phyloP scores from a whole-genome alignment of 2,329 filamentous ascomycete genomes.

The Penicillium sp. region DNA sequence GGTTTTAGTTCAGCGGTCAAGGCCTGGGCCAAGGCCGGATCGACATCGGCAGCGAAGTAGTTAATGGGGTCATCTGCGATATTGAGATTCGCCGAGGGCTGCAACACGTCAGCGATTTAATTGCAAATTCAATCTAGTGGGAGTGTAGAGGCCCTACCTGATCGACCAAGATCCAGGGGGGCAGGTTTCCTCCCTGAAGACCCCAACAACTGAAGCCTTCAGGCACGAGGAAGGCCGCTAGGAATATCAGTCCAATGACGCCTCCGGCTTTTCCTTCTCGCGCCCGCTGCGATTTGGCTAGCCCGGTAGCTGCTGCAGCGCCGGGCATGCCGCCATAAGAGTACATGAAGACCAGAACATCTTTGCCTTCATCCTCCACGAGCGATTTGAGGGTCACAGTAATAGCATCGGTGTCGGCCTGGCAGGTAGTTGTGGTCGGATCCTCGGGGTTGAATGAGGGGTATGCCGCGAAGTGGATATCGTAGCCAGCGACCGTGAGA shows the following conservation, averaged over 20 bases:
- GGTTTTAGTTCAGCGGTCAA: slow-evolving; percentile 19
- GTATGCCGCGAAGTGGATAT: slow-evolving; percentile 30
- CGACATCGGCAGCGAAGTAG: slow-evolving; percentile 19
- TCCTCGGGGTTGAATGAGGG: slow-evolving; percentile 28
- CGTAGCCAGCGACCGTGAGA: slow-evolving; percentile 34
- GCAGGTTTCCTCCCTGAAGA: slow-evolving; percentile 25
- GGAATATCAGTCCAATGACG: slow-evolving; percentile 30
- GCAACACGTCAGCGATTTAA: not conserved
- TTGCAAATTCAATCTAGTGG: not conserved
- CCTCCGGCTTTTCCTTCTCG: slow-evolving; percentile 11
- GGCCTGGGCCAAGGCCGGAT: not conserved
- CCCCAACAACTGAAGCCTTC: slow-evolving; percentile 31
- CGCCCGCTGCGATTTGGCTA: not conserved
- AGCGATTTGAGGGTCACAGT: not conserved
- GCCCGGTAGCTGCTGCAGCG: not conserved
- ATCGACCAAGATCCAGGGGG: slow-evolving; percentile 27
- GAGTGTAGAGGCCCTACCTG: slow-evolving; percentile 13
- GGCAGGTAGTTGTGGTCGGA: slow-evolving; percentile 30
- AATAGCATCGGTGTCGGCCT: slow-evolving; percentile 36
- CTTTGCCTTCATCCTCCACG: not conserved
- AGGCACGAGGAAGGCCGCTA: slow-evolving; percentile 40
- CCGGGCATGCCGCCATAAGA: not conserved
- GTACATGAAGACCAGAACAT: not conserved
- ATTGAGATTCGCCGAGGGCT: slow-evolving; percentile 10
- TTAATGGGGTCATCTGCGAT: slow-evolving; percentile 13